These are phyloP conservation scores for Citrullus amarus DNA, from an alignment of 306 rosid species.

Conservation along the genomic window DNA sequence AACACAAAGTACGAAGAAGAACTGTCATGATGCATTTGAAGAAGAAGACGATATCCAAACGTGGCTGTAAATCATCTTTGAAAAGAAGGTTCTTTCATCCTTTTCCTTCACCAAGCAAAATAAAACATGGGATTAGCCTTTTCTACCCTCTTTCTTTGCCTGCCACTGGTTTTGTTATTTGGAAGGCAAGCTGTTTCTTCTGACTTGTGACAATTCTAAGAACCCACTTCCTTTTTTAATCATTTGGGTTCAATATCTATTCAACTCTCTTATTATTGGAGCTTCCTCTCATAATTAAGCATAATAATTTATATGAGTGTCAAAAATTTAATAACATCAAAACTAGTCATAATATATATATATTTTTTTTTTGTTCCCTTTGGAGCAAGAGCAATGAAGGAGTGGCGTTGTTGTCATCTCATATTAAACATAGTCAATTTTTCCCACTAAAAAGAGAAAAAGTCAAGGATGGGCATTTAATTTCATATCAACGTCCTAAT, in stretches of 20 bases:
- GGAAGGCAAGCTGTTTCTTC: background rate
- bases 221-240: background rate
- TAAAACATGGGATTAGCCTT: background rate
- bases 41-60: background rate
- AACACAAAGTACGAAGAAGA: background rate
- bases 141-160: background rate
- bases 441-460: background rate
- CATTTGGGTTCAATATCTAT: background rate
- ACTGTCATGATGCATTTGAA: background rate
- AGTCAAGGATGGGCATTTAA: background rate
- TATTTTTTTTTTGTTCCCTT: no score
- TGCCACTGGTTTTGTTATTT: background rate
- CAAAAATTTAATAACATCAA: background rate
- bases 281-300: background rate
- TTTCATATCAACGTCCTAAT: background rate
- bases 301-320: background rate
- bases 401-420: background rate
- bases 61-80: background rate
- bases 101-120: background rate
- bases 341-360: background rate
- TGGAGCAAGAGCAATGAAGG: background rate
- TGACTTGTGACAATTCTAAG: background rate
- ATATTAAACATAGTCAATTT: background rate
- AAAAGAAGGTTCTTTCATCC: background rate
- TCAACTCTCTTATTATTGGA: constrained; percentile 5